These are phyloP conservation scores for Leptographium flavum DNA, from an alignment of 2,329 filamentous ascomycete genomes.

Conservation along the genomic window DNA sequence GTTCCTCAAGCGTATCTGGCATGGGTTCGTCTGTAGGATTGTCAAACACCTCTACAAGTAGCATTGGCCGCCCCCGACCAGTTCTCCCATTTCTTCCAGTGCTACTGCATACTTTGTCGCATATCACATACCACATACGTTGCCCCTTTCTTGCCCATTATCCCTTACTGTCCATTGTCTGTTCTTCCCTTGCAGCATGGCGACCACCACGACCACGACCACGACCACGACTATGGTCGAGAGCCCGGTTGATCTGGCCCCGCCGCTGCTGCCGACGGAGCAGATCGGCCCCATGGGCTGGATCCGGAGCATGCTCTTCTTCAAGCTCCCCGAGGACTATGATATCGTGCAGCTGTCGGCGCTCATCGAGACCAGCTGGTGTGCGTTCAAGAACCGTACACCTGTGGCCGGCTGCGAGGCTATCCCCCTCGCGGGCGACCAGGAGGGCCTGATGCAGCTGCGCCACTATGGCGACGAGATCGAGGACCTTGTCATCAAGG, in stretches of 20 bases:
- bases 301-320: slow-evolving; percentile 1
- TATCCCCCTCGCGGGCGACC: neutral
- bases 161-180: neutral
- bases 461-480: slow-evolving; percentile 2
- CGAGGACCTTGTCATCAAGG: slow-evolving; percentile 1
- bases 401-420: slow-evolving; percentile 1
- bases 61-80: too few species aligned
- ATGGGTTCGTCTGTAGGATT: too few species aligned
- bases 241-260: neutral
- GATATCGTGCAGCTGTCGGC: neutral
- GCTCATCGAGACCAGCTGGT: neutral
- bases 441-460: neutral
- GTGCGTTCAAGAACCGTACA: neutral
- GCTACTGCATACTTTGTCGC: too few species aligned
- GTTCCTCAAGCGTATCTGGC: too few species aligned
- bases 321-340: slow-evolving; percentile 1
- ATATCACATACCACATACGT: too few species aligned
- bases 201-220: neutral
- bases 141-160: neutral
- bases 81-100: too few species aligned
- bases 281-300: slow-evolving; percentile 2
- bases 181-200: neutral
- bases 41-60: too few species aligned
- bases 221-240: neutral
- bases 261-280: neutral